Percentiles rank a stretch among this genome's conserved stretches.
Conservation (phyloP, 768 basidiomycete species). For the Gloeophyllum trabeum region DNA sequence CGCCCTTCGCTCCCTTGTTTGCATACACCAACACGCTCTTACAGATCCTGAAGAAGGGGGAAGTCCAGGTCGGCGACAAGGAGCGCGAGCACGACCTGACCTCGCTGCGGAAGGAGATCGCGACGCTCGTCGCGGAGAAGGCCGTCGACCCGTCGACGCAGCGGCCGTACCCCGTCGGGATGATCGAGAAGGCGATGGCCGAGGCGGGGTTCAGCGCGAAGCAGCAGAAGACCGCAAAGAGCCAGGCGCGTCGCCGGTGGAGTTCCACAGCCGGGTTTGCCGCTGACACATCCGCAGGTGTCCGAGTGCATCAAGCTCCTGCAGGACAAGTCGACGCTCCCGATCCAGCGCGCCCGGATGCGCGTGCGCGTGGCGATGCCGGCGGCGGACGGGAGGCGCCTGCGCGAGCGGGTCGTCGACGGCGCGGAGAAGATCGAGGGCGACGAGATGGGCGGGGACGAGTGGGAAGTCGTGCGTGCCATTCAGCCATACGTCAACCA, state of each 20-base stretch:
- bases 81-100: slow-evolving; percentile 87
- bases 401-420: slow-evolving; percentile 63
- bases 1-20: background rate
- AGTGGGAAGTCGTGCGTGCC: slow-evolving; percentile 78
- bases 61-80: slow-evolving; percentile 94
- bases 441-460: slow-evolving; percentile 57
- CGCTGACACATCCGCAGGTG: slow-evolving; percentile 36
- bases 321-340: slow-evolving; percentile 74
- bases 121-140: slow-evolving; percentile 89
- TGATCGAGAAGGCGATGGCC: slow-evolving; percentile 96
- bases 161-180: slow-evolving; percentile 83
- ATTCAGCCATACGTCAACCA: background rate
- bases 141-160: slow-evolving; percentile 90
- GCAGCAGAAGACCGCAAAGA: slow-evolving; percentile 84
- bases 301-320: slow-evolving; percentile 81
- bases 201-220: slow-evolving; percentile 92
- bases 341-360: slow-evolving; percentile 92
- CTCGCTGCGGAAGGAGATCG: slow-evolving; percentile 79
- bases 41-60: slow-evolving; percentile 91
- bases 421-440: slow-evolving; percentile 78
- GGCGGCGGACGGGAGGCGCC: slow-evolving; percentile 42
- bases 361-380: slow-evolving; percentile 78
- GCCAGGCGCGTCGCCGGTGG: slow-evolving; percentile 51
- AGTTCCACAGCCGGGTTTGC: slow-evolving; percentile 1
- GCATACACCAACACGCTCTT: background rate